phyloP scores from a whole-genome alignment of 164 flowering plant genomes.

The Nelumbo lutea region DNA sequence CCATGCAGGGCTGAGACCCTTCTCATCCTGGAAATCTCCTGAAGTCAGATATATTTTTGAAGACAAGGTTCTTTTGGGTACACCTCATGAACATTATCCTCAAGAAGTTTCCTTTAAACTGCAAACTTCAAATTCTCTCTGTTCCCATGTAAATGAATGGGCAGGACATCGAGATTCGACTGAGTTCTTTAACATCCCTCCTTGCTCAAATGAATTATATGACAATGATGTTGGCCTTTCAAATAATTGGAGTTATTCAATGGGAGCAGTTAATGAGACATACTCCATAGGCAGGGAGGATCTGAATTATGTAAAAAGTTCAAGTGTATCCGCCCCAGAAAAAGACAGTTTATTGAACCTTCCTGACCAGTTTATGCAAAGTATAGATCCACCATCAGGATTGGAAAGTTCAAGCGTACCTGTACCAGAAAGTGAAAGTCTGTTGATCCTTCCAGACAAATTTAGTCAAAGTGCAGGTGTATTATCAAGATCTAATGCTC shows the following conservation, averaged over 20 bases:
- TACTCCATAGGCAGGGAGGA: slow-evolving; percentile 14
- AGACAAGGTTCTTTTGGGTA: slow-evolving; percentile 25
- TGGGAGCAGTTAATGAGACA: slow-evolving; percentile 13
- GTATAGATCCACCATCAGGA: slow-evolving; percentile 11
- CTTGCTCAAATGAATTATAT: slow-evolving; percentile 19
- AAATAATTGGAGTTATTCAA: slow-evolving; percentile 24
- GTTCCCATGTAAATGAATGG: slow-evolving; percentile 24
- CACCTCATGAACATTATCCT: slow-evolving; percentile 26
- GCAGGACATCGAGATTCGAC: slow-evolving; percentile 18
- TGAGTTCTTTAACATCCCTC: slow-evolving; percentile 15
- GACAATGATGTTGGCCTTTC: slow-evolving; percentile 15
- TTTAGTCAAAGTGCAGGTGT: slow-evolving; percentile 19
- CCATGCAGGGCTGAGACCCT: slow-evolving; percentile 30
- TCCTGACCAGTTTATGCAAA: slow-evolving; percentile 22
- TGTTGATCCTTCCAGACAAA: slow-evolving; percentile 20
- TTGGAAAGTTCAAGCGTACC: not conserved
- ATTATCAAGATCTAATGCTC: slow-evolving; percentile 16
- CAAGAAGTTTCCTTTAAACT: slow-evolving; percentile 30
- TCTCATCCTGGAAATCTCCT: slow-evolving; percentile 28
- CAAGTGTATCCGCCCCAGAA: slow-evolving; percentile 12
- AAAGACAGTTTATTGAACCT: slow-evolving; percentile 13
- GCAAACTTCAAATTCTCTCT: slow-evolving; percentile 31
- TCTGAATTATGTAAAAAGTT: slow-evolving; percentile 34
- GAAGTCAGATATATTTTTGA: slow-evolving; percentile 25
- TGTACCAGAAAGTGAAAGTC: slow-evolving; percentile 14